These are phyloP conservation scores for Lactarius akahatsu DNA, from an alignment of 768 basidiomycete species.

Conservation along the genomic window DNA sequence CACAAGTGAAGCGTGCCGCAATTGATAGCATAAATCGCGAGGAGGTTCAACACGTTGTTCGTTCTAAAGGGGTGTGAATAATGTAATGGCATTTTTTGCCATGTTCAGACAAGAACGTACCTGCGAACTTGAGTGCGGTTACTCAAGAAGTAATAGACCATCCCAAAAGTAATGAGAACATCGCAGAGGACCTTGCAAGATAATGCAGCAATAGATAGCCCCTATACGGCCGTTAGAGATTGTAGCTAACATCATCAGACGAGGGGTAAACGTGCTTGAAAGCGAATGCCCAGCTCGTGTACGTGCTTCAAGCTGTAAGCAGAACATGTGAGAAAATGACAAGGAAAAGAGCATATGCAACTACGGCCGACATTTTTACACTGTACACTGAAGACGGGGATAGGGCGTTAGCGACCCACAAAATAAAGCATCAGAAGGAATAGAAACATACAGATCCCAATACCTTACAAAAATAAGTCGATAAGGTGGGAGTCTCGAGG, in stretches of 20 bases:
- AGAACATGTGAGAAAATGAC: neutral
- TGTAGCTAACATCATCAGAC: neutral
- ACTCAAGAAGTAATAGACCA: neutral
- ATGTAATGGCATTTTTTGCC: too few species aligned
- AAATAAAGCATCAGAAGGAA: neutral
- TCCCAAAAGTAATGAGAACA: neutral
- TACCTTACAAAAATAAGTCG: neutral
- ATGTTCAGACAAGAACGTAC: neutral
- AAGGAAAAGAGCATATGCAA: neutral
- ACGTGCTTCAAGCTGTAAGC: neutral
- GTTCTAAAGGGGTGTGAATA: neutral
- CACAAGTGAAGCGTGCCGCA: neutral
- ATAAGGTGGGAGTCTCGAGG: neutral
- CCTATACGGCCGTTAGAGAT: neutral
- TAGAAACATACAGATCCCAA: neutral
- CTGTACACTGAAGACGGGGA: neutral
- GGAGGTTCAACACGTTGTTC: neutral
- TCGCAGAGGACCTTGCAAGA: neutral
- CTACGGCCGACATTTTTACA: neutral
- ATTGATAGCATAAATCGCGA: neutral
- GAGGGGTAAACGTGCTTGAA: neutral
- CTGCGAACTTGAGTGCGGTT: neutral
- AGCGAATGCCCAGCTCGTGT: neutral
- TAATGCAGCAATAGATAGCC: neutral
- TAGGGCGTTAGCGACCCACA: neutral